phyloP scores from a whole-genome alignment of 495 filamentous ascomycete species.

The Podospora conica region DNA sequence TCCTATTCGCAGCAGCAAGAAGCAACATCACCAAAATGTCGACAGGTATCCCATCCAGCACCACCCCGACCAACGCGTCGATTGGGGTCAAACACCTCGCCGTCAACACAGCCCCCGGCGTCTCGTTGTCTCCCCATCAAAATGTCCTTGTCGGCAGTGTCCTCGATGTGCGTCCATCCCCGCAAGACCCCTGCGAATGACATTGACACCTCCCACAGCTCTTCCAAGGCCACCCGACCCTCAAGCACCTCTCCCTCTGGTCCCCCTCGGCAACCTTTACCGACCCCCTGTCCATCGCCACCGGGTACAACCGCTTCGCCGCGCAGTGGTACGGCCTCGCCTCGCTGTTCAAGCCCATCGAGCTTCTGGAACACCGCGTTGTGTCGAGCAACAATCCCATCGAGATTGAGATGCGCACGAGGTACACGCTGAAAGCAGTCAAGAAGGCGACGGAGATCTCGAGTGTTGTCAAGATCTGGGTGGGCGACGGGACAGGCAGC shows the following conservation, averaged over 20 bases:
- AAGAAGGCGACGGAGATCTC: slow-evolving; percentile 47
- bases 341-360: slow-evolving; percentile 26
- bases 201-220: slow-evolving; percentile 28
- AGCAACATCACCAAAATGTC: background rate
- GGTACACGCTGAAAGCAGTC: slow-evolving; percentile 49
- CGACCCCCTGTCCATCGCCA: slow-evolving; percentile 47
- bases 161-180: slow-evolving; percentile 34
- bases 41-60: background rate
- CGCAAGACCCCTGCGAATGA: background rate
- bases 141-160: slow-evolving; percentile 49
- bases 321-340: slow-evolving; percentile 45
- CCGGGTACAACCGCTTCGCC: slow-evolving; percentile 43
- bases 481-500: slow-evolving; percentile 16
- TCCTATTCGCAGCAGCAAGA: background rate
- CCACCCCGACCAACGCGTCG: slow-evolving; percentile 3
- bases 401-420: slow-evolving; percentile 43
- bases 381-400: slow-evolving; percentile 51
- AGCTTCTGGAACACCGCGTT: slow-evolving; percentile 45
- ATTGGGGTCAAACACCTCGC: slow-evolving; percentile 42
- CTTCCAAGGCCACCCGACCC: slow-evolving; percentile 50
- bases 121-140: slow-evolving; percentile 40
- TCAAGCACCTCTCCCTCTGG: slow-evolving; percentile 53
- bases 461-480: slow-evolving; percentile 43
- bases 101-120: slow-evolving; percentile 43
- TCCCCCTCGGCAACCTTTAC: slow-evolving; percentile 39